Percentiles rank a stretch among this genome's conserved stretches.
These are phyloP conservation scores for Microcos paniculata DNA, from an alignment of 345 rosid species.

Conservation along the genomic window DNA sequence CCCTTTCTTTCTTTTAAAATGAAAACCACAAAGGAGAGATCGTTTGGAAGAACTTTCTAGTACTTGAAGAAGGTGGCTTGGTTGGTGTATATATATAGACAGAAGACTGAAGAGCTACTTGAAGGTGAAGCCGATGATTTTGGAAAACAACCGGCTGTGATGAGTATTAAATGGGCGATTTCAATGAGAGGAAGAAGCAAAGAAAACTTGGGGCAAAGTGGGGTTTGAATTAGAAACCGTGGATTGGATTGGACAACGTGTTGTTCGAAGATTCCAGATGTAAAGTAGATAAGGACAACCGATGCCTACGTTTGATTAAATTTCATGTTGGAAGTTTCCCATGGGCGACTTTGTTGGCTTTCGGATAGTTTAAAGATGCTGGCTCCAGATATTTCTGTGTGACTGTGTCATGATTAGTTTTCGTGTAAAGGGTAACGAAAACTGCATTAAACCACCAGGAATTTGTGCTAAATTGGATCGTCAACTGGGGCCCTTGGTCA, in stretches of 20 bases:
- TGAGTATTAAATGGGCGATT: too few species aligned
- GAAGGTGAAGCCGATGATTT: not conserved
- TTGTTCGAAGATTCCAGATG: constrained; percentile 24
- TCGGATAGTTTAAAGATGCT: not conserved
- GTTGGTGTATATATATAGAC: constrained; percentile 5
- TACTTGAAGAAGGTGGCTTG: not conserved
- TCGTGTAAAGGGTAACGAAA: not conserved
- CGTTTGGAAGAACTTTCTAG: not conserved
- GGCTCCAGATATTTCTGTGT: not conserved
- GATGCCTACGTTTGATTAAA: not conserved
- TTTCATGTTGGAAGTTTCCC: not conserved
- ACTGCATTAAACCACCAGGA: not conserved
- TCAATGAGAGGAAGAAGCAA: not conserved
- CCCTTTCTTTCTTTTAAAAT: not conserved
- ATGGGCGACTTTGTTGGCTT: not conserved
- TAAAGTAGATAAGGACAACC: constrained; percentile 34
- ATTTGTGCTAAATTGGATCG: too few species aligned
- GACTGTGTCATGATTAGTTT: not conserved
- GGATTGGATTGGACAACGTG: constrained; percentile 19
- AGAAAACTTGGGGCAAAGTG: constrained; percentile 7
- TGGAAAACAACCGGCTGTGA: constrained; percentile 16
- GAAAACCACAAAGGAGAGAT: not conserved
- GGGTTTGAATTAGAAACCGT: not conserved
- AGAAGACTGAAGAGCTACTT: not conserved
- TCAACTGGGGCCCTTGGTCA: not conserved